Percentiles rank a stretch among this genome's conserved stretches.
These are phyloP conservation scores for Salix purpurea DNA, from an alignment of 345 rosid species.

Conservation along the genomic window DNA sequence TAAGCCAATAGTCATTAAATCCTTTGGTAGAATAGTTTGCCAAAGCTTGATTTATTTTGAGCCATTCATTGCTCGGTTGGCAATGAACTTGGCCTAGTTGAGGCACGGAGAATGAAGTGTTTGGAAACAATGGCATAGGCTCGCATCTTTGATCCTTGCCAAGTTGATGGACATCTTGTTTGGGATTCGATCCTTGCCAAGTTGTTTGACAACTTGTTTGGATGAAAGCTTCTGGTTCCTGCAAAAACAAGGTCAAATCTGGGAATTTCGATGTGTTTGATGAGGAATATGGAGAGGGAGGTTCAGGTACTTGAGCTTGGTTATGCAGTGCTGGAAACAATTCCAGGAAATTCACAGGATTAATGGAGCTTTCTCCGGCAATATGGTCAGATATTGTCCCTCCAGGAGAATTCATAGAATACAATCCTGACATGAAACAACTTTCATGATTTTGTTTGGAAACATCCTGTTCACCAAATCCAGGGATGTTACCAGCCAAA, in stretches of 20 bases:
- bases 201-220: constrained; percentile 5
- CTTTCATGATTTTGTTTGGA: constrained; percentile 6
- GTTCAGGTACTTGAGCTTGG: constrained; percentile 24
- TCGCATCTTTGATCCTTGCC: constrained; percentile 17
- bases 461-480: constrained; percentile 25
- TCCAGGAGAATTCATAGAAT: constrained; percentile 13
- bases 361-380: constrained; percentile 15
- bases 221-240: constrained; percentile 37
- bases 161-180: constrained; percentile 20
- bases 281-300: constrained; percentile 25
- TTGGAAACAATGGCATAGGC: constrained; percentile 18
- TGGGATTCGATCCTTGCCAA: background rate
- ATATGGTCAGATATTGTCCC: constrained; percentile 13
- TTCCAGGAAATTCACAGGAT: constrained; percentile 42
- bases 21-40: constrained; percentile 34
- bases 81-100: constrained; percentile 22
- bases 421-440: constrained; percentile 24
- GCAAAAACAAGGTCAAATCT: constrained; percentile 52
- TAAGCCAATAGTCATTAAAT: constrained; percentile 47
- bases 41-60: constrained; percentile 37
- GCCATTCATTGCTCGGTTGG: constrained; percentile 38
- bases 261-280: constrained; percentile 38
- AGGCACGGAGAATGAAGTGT: constrained; percentile 17
- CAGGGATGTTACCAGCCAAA: constrained; percentile 26
- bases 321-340: constrained; percentile 29